These are phyloP conservation scores for Alternaria ethzedia DNA, from an alignment of 2,329 filamentous ascomycete species.

Conservation along the genomic window DNA sequence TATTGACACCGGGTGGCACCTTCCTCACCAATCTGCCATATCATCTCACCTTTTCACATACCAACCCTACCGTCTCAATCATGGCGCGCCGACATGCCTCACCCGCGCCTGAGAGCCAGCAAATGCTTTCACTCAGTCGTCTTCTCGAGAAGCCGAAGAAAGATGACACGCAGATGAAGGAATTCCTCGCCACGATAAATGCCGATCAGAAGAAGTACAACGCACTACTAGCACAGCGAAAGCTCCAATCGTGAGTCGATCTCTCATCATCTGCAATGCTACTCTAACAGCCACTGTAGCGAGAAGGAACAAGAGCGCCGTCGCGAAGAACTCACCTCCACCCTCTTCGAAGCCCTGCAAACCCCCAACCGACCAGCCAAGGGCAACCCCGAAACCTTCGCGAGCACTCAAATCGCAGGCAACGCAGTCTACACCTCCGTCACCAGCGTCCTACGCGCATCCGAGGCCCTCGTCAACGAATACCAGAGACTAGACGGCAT, in stretches of 20 bases:
- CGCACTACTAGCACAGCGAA: conserved; percentile 24
- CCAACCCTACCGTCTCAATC: not conserved
- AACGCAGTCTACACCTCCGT: conserved; percentile 23
- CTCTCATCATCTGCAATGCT: not conserved
- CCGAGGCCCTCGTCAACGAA: conserved; percentile 25
- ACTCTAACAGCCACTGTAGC: conserved; percentile 15
- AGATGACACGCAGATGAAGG: conserved; percentile 29
- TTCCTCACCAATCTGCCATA: not conserved
- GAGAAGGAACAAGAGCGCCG: conserved; percentile 21
- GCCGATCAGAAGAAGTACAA: conserved; percentile 24
- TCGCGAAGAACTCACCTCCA: conserved; percentile 27
- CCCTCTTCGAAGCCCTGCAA: conserved; percentile 25
- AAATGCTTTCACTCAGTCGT: conserved; percentile 24
- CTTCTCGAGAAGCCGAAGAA: conserved; percentile 27
- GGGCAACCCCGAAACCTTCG: conserved; percentile 8
- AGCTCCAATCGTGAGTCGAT: conserved; percentile 28
- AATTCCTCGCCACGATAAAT: conserved; percentile 27
- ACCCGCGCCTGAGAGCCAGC: conserved; percentile 32
- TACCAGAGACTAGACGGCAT: conserved; percentile 34
- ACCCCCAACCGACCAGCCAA: conserved; percentile 12
- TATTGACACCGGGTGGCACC: not conserved
- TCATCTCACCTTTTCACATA: not conserved
- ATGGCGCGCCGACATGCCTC: conserved; percentile 25
- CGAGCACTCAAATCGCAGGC: conserved; percentile 19
- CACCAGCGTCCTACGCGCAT: conserved; percentile 20